phyloP scores from a whole-genome alignment of 768 basidiomycete species.

The Suillus fuscotomentosus region DNA sequence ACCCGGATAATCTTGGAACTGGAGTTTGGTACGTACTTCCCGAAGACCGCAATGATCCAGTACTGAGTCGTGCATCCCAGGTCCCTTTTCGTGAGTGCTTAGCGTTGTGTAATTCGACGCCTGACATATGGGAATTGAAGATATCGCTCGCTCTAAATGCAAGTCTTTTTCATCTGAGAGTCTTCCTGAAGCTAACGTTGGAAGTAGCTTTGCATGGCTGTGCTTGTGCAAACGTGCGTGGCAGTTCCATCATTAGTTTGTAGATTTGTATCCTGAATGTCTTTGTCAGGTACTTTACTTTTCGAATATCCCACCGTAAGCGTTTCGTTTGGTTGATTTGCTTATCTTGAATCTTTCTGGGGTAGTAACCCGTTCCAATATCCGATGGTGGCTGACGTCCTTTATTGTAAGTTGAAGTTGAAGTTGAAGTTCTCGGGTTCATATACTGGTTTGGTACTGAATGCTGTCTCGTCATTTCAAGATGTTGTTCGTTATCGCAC shows the following conservation, averaged over 20 bases:
- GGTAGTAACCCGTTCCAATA: slow-evolving; percentile 31
- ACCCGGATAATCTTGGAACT: slow-evolving; percentile 30
- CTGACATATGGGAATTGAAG: not conserved
- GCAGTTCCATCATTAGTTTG: not conserved
- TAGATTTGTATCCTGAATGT: not conserved
- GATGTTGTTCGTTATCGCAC: slow-evolving; percentile 35
- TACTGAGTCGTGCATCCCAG: slow-evolving; percentile 3
- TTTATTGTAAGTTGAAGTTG: slow-evolving; percentile 21
- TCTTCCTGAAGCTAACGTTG: not conserved
- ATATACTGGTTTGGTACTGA: not conserved
- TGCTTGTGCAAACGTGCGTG: slow-evolving; percentile 41
- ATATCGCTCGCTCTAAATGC: slow-evolving; percentile 10
- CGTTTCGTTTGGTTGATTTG: not conserved
- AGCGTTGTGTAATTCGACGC: not conserved
- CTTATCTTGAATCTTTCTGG: not conserved
- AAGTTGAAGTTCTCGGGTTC: not conserved
- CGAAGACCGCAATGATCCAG: not conserved
- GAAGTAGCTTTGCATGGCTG: slow-evolving; percentile 38
- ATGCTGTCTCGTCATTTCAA: not conserved
- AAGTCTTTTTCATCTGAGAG: not conserved
- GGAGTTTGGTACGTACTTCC: slow-evolving; percentile 35
- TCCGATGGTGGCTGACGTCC: slow-evolving; percentile 37
- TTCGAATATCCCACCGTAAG: slow-evolving; percentile 10
- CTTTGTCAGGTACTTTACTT: slow-evolving; percentile 7
- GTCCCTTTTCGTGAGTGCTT: slow-evolving; percentile 12